Evolutionary conservation across 164 flowering plant genomes (phyloP).

Genomic region (Vitis rupestris): DNA sequence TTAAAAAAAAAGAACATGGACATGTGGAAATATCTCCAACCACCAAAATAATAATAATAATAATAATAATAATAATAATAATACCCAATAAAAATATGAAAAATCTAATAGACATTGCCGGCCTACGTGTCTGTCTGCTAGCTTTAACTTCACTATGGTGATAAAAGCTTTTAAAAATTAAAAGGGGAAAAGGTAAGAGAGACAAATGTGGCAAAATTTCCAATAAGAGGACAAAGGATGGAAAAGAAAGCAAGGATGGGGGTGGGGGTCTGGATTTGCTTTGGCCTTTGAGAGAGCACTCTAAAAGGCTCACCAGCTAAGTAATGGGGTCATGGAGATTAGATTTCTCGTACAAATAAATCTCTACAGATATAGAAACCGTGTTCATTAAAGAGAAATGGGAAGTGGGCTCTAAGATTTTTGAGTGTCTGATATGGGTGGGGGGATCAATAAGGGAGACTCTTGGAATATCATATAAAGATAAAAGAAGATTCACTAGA

Average conservation of each 20-base stretch:
- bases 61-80: too few relatives aligned
- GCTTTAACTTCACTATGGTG: too few relatives aligned
- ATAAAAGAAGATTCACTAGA: constrained; percentile 9
- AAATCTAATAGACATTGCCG: too few relatives aligned
- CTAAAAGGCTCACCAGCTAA: neutral
- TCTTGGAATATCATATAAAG: neutral
- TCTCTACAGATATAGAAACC: constrained; percentile 9
- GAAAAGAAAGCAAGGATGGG: neutral
- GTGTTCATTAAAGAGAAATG: constrained; percentile 7
- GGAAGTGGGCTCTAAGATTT: constrained; percentile 6
- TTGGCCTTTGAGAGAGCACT: neutral
- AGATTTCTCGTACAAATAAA: constrained; percentile 9
- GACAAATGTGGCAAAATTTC: neutral
- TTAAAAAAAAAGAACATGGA: too few relatives aligned
- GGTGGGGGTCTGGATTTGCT: neutral
- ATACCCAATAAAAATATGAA: too few relatives aligned
- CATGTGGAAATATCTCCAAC: too few relatives aligned
- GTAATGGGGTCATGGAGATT: constrained; percentile 15
- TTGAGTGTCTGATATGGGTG: constrained; percentile 13
- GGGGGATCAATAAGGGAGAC: neutral
- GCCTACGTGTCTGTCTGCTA: too few relatives aligned
- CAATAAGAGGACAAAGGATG: neutral
- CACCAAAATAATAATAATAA: too few relatives aligned
- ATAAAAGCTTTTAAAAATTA: neutral
- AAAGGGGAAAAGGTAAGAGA: neutral